Evolutionary conservation across 768 basidiomycete species (phyloP).

Genomic region (Rhizopogon sp.): DNA sequence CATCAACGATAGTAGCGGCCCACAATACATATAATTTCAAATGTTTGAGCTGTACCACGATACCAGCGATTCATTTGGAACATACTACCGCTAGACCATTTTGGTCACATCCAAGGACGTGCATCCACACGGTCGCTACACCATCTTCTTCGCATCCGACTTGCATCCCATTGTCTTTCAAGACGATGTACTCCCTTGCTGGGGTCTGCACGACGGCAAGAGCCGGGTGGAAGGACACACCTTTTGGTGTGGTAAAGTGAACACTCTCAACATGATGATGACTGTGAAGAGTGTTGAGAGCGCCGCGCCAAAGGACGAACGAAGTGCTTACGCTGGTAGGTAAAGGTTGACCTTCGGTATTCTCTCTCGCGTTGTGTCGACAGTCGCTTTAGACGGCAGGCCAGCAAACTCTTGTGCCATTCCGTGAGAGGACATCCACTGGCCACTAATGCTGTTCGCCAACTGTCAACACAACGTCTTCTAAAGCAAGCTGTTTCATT

Average conservation of each 20-base stretch:
- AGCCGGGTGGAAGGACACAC: constrained; percentile 50
- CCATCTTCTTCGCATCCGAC: constrained; percentile 76
- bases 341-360: constrained; percentile 46
- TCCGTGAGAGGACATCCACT: constrained; percentile 59
- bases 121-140: constrained; percentile 56
- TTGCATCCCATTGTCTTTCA: constrained; percentile 47
- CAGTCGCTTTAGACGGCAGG: constrained; percentile 17
- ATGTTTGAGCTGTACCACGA: no score
- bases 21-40: no score
- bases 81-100: no score
- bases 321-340: constrained; percentile 51
- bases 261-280: constrained; percentile 57
- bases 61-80: no score
- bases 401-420: constrained; percentile 74
- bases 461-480: not conserved
- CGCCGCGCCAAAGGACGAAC: not conserved
- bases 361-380: constrained; percentile 9
- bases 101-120: constrained; percentile 30
- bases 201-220: constrained; percentile 68
- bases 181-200: no score
- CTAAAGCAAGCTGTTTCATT: not conserved
- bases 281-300: constrained; percentile 1
- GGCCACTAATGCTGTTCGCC: constrained; percentile 55
- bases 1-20: no score
- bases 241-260: constrained; percentile 47